phyloP scores from a whole-genome alignment of 108 stramenopile genomes.

The Nannochloropsis oceanica region DNA sequence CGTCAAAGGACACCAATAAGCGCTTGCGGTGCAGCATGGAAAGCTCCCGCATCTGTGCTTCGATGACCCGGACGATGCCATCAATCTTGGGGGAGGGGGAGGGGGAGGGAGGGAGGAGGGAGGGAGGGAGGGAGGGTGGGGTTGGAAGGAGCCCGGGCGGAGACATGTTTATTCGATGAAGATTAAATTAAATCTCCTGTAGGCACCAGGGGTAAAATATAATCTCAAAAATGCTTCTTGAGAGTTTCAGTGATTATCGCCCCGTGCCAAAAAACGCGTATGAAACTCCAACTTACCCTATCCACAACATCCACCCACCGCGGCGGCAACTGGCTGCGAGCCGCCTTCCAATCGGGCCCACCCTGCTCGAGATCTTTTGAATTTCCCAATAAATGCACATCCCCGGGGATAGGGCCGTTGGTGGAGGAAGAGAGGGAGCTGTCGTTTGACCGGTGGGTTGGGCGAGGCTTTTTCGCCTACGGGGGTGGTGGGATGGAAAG shows the following conservation, averaged over 20 bases:
- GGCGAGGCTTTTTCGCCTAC: not conserved
- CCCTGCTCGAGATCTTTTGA: slow-evolving; percentile 62
- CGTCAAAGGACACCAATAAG: slow-evolving; percentile 53
- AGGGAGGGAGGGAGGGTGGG: too few species aligned
- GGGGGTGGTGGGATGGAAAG: not conserved
- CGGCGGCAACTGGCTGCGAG: slow-evolving; percentile 39
- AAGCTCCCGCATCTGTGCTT: slow-evolving; percentile 38
- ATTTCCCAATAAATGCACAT: slow-evolving; percentile 48
- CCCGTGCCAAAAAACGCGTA: slow-evolving; percentile 25
- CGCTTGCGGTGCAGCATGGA: slow-evolving; percentile 70
- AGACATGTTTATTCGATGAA: not conserved
- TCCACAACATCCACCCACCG: slow-evolving; percentile 46
- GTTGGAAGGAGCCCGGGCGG: not conserved
- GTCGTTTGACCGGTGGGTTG: not conserved
- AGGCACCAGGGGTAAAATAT: not conserved
- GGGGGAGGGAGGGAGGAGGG: not conserved
- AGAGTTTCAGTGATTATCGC: slow-evolving; percentile 3
- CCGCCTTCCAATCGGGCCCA: slow-evolving; percentile 30
- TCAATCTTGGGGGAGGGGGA: not conserved
- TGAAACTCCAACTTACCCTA: slow-evolving; percentile 25
- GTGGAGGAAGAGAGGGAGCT: not conserved
- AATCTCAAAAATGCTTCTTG: not conserved
- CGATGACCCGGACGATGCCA: not conserved
- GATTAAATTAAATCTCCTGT: not conserved
- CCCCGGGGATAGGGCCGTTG: not conserved